Percentiles rank a stretch among this genome's conserved stretches.
phyloP scores from a whole-genome alignment of 306 rosid genomes.

The Dryas drummondii region DNA sequence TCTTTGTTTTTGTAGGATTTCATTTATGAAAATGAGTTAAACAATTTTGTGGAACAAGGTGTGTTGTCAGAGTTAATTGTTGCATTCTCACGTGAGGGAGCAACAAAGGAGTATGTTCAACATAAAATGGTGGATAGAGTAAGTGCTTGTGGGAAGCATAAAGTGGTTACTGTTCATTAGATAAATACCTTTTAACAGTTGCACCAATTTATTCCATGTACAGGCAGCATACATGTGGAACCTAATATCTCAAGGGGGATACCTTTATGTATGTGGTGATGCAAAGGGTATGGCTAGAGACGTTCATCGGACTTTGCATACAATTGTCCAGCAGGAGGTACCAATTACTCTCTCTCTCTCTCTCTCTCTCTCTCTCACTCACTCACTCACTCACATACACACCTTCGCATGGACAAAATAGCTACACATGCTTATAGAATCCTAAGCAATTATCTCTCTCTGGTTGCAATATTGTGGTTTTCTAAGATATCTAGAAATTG shows the following conservation, averaged over 20 bases:
- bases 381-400: background rate
- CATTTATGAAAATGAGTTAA: slow-evolving; percentile 89
- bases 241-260: slow-evolving; percentile 71
- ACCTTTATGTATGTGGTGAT: slow-evolving; percentile 92
- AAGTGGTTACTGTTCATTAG: slow-evolving; percentile 1
- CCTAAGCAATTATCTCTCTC: background rate
- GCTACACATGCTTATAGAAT: background rate
- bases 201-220: slow-evolving; percentile 25
- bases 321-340: slow-evolving; percentile 76
- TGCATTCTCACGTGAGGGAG: slow-evolving; percentile 87
- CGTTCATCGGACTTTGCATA: slow-evolving; percentile 82
- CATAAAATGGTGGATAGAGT: slow-evolving; percentile 78
- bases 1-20: slow-evolving; percentile 59
- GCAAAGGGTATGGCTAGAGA: slow-evolving; percentile 97
- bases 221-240: slow-evolving; percentile 74
- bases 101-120: slow-evolving; percentile 83
- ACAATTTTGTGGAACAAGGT: slow-evolving; percentile 64
- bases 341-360: background rate
- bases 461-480: background rate
- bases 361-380: background rate
- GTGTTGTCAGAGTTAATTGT: slow-evolving; percentile 68
- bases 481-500: background rate
- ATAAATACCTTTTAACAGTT: slow-evolving; percentile 20
- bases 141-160: slow-evolving; percentile 30
- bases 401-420: background rate